These are phyloP conservation scores for Tribonema minus DNA, from an alignment of 108 stramenopile genomes.

Conservation along the genomic window DNA sequence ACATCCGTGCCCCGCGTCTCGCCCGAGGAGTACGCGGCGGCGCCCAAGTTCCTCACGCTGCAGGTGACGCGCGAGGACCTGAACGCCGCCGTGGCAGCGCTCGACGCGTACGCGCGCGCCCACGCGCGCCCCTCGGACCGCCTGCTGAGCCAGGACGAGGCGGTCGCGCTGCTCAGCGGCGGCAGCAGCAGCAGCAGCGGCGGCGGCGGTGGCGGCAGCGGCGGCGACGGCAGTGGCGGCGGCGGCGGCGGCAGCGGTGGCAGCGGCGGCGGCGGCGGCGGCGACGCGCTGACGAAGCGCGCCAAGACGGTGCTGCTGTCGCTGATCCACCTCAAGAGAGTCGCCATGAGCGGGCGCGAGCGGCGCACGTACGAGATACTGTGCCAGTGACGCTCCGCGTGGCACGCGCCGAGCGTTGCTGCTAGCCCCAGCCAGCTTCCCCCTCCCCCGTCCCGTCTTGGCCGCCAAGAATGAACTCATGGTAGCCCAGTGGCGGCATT, in stretches of 20 bases:
- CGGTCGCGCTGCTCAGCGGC: not conserved
- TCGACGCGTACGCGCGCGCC: not conserved
- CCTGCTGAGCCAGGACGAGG: not conserved
- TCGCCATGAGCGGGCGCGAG: not conserved
- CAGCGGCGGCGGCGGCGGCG: not conserved
- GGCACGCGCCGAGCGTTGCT: no score
- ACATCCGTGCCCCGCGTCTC: not conserved
- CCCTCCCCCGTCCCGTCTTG: no score
- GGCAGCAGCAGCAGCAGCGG: not conserved
- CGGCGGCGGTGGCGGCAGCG: no score
- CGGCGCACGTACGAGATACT: not conserved
- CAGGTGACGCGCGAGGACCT: slow-evolving; percentile 1
- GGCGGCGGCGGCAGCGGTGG: not conserved
- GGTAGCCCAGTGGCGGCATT: no score
- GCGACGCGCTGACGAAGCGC: not conserved
- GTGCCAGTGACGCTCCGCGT: no score
- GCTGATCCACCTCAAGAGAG: not conserved
- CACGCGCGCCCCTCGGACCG: not conserved
- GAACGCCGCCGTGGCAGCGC: not conserved
- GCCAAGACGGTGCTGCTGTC: slow-evolving; percentile 6
- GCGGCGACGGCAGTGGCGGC: not conserved
- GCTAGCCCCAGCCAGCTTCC: no score
- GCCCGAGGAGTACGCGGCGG: not conserved
- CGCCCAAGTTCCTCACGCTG: not conserved
- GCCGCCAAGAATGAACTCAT: no score